Percentiles rank a stretch among this genome's conserved stretches.
phyloP scores from a whole-genome alignment of 495 filamentous ascomycete species.

The Penicillium riverlandense region DNA sequence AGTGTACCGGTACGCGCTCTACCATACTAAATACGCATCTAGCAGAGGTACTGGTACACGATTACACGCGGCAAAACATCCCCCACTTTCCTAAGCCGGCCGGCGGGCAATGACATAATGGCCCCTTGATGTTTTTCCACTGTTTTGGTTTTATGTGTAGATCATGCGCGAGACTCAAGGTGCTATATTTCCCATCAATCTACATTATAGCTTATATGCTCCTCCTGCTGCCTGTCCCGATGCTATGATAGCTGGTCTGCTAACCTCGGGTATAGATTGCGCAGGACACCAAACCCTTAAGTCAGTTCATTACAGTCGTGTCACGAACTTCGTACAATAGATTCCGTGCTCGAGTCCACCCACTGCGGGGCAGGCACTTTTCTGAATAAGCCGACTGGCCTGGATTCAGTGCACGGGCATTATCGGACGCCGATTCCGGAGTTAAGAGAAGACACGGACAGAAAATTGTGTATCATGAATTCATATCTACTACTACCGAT shows the following conservation, averaged over 20 bases:
- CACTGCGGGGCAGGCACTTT: conserved; percentile 16
- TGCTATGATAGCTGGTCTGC: background rate
- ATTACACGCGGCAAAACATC: conserved; percentile 7
- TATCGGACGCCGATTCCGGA: conserved; percentile 1
- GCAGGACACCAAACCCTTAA: background rate
- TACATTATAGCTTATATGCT: background rate
- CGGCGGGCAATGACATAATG: conserved; percentile 23
- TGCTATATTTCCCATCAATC: no score
- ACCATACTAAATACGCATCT: background rate
- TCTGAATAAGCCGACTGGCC: conserved; percentile 21
- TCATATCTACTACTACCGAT: conserved; percentile 32
- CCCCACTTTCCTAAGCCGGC: conserved; percentile 30
- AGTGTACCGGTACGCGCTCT: conserved; percentile 1
- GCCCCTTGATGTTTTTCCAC: background rate
- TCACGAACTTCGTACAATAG: no score
- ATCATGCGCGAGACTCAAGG: no score
- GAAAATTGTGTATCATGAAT: conserved; percentile 20
- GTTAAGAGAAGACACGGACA: background rate
- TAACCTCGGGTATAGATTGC: conserved; percentile 1
- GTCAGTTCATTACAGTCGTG: background rate
- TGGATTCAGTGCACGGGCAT: conserved; percentile 11
- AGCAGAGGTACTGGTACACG: conserved; percentile 1
- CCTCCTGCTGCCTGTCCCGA: background rate
- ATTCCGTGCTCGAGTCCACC: background rate
- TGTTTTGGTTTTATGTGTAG: no score